phyloP scores from a whole-genome alignment of 129 eudicot species.

The Artemisia tridentata region DNA sequence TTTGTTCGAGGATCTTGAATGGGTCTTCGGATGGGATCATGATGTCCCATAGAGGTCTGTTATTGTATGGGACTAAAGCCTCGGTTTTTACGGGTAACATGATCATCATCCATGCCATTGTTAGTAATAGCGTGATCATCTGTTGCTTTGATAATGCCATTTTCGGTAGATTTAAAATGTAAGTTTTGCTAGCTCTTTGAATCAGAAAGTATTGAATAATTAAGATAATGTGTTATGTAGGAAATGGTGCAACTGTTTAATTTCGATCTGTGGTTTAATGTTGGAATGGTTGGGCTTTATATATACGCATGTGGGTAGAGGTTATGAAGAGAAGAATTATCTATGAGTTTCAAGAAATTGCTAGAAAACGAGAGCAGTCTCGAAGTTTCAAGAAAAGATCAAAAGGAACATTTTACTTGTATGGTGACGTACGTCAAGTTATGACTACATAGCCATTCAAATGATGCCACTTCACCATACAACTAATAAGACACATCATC shows the following conservation, averaged over 20 bases:
- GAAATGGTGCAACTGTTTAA: neutral
- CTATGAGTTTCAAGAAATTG: too few species aligned
- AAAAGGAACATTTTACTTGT: too few species aligned
- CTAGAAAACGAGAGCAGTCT: too few species aligned
- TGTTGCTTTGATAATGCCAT: neutral
- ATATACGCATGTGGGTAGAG: too few species aligned
- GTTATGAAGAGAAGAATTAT: too few species aligned
- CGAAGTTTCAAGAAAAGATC: too few species aligned
- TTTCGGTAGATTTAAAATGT: neutral
- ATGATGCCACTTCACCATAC: too few species aligned
- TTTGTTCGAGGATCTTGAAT: slow-evolving; percentile 43
- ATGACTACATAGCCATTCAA: too few species aligned
- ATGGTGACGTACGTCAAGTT: too few species aligned
- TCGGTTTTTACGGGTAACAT: neutral
- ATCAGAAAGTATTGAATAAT: neutral
- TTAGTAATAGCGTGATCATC: neutral
- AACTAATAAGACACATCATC: too few species aligned
- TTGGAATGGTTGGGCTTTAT: neutral
- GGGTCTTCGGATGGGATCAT: slow-evolving; percentile 45
- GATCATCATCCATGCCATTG: neutral
- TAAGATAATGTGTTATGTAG: neutral
- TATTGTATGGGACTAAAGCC: slow-evolving; percentile 33
- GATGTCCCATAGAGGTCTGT: slow-evolving; percentile 31
- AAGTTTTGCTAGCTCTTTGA: too few species aligned
- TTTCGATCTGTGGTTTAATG: neutral